These are phyloP conservation scores for Collybia sordida DNA, from an alignment of 768 basidiomycete genomes.

Conservation along the genomic window DNA sequence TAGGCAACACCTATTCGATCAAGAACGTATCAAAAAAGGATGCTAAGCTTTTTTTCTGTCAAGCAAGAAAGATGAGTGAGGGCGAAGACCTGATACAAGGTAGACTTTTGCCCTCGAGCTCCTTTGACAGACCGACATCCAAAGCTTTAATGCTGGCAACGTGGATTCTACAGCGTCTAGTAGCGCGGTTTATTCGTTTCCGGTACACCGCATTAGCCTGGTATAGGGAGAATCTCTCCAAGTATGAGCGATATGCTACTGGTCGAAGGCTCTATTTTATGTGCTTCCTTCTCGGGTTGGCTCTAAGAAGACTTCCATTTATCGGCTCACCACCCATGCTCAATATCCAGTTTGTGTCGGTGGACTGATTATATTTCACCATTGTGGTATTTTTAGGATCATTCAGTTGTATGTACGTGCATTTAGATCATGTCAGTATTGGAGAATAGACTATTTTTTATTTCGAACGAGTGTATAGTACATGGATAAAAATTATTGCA, in stretches of 20 bases:
- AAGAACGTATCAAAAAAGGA: slow-evolving; percentile 82
- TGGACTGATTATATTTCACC: slow-evolving; percentile 6
- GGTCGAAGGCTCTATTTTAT: slow-evolving; percentile 17
- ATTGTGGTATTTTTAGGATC: not conserved
- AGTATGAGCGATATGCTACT: slow-evolving; percentile 14
- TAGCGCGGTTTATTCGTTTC: slow-evolving; percentile 7
- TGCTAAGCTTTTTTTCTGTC: slow-evolving; percentile 88
- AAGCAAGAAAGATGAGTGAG: slow-evolving; percentile 52
- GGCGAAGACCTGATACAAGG: not conserved
- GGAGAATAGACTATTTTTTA: not conserved
- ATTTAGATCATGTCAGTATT: not conserved
- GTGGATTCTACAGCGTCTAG: slow-evolving; percentile 17
- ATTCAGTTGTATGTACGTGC: not conserved
- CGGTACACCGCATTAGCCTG: slow-evolving; percentile 11
- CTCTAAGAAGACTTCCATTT: slow-evolving; percentile 20
- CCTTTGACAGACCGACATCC: slow-evolving; percentile 12
- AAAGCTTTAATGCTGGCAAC: slow-evolving; percentile 13
- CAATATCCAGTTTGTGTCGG: slow-evolving; percentile 19
- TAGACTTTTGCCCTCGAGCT: slow-evolving; percentile 5
- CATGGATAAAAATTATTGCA: slow-evolving; percentile 9
- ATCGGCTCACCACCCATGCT: slow-evolving; percentile 21
- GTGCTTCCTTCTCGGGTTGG: slow-evolving; percentile 20
- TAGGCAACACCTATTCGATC: slow-evolving; percentile 90
- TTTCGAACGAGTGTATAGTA: slow-evolving; percentile 10
- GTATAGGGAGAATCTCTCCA: slow-evolving; percentile 15